phyloP scores from a whole-genome alignment of 805 yeast species.

The Vanderwaltozyma polyspora region DNA sequence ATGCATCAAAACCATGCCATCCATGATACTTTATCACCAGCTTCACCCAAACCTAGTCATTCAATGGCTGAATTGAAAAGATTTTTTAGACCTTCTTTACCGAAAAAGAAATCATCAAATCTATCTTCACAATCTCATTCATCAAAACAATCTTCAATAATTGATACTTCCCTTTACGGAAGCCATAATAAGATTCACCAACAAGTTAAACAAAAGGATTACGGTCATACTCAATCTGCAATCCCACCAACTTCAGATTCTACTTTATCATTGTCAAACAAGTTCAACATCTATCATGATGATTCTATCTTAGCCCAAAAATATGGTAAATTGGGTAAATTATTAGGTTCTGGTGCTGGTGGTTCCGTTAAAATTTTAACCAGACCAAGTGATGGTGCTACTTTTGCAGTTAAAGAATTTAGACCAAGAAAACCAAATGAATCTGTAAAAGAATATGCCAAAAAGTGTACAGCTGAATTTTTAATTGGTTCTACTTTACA shows the following conservation, averaged over 20 bases:
- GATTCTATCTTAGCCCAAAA: conserved; percentile 45
- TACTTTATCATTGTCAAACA: conserved; percentile 24
- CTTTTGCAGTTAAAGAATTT: conserved; percentile 78
- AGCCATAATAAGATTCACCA: conserved; percentile 2
- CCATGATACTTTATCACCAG: conserved; percentile 10
- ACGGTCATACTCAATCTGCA: conserved; percentile 27
- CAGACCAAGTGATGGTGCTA: conserved; percentile 55
- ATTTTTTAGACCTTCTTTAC: conserved; percentile 47
- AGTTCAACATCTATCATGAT: conserved; percentile 33
- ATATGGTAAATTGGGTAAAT: conserved; percentile 65
- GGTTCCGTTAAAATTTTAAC: conserved; percentile 69
- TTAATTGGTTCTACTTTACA: conserved; percentile 75
- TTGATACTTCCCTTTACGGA: conserved; percentile 1
- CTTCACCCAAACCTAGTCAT: conserved; percentile 20
- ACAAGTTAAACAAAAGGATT: conserved; percentile 14
- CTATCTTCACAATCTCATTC: conserved; percentile 1
- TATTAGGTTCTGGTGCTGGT: conserved; percentile 79
- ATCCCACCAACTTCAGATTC: conserved; percentile 28
- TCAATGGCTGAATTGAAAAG: conserved; percentile 67
- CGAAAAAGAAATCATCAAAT: conserved; percentile 9
- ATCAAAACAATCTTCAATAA: conserved; percentile 9
- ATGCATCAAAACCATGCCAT: neutral
- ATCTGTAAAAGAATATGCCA: conserved; percentile 64
- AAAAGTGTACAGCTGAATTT: conserved; percentile 80
- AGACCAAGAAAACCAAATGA: conserved; percentile 63